Percentiles rank a stretch among this genome's conserved stretches.
Evolutionary conservation across 768 basidiomycete species (phyloP).

Genomic region (Stropharia rugosoannulata): DNA sequence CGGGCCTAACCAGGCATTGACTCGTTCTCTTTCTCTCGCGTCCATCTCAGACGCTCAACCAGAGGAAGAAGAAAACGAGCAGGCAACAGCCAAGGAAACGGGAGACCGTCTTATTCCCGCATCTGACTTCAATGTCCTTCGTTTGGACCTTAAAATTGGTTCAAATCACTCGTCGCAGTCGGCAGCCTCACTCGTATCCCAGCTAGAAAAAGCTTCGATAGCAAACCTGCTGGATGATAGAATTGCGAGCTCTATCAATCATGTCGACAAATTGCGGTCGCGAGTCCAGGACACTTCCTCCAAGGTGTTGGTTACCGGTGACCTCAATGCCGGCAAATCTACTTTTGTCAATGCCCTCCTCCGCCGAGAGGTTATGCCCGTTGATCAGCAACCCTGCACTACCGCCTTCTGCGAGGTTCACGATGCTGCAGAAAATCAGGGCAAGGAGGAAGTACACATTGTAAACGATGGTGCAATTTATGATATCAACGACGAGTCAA

Average conservation of each 20-base stretch:
- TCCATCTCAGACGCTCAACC: conserved; percentile 49
- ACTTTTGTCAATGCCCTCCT: conserved; percentile 97
- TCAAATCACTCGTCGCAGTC: conserved; percentile 64
- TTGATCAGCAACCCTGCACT: conserved; percentile 98
- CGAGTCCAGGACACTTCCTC: conserved; percentile 92
- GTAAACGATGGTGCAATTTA: conserved; percentile 70
- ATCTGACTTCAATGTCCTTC: conserved; percentile 83
- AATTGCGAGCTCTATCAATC: conserved; percentile 67
- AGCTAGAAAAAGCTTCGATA: conserved; percentile 91
- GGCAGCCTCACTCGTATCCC: conserved; percentile 75
- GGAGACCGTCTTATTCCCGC: conserved; percentile 37
- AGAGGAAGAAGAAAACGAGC: conserved; percentile 27
- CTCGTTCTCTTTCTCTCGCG: conserved; percentile 60
- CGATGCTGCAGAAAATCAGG: conserved; percentile 79
- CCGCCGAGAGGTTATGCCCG: conserved; percentile 88
- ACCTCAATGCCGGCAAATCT: conserved; percentile 97
- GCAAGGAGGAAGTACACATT: conserved; percentile 84
- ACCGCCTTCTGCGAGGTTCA: conserved; percentile 97
- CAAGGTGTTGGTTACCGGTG: conserved; percentile 96
- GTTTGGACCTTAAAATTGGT: conserved; percentile 91
- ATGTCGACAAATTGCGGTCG: conserved; percentile 81
- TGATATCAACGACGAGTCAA: conserved; percentile 67
- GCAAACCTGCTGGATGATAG: conserved; percentile 90
- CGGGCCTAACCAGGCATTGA: conserved; percentile 44
- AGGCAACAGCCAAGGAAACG: conserved; percentile 27